A percentile compares a stretch with the other conserved stretches of the same genome.
These are phyloP conservation scores for Fusarium sp. DNA, from an alignment of 2,329 filamentous ascomycete species.

Conservation along the genomic window DNA sequence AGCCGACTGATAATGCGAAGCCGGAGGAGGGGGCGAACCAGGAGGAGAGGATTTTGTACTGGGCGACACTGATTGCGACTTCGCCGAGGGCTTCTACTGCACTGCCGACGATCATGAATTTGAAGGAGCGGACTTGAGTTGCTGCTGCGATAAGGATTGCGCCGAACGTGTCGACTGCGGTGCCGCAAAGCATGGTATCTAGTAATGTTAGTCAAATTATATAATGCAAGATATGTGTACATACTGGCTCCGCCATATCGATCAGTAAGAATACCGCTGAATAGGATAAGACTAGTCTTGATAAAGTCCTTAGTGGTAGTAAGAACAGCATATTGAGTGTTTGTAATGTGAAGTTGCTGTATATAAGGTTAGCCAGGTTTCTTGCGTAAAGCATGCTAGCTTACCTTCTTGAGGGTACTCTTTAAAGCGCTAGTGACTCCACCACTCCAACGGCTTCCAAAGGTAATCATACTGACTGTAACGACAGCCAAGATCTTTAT, in stretches of 20 bases:
- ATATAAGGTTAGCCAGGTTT: not conserved
- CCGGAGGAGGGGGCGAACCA: slow-evolving; percentile 73
- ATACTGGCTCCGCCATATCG: slow-evolving; percentile 67
- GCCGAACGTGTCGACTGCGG: slow-evolving; percentile 68
- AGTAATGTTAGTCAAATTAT: not conserved
- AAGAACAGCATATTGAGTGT: slow-evolving; percentile 69
- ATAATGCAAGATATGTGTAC: not conserved
- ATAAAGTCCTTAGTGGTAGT: slow-evolving; percentile 73
- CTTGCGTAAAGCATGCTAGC: fast-evolving
- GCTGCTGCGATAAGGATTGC: slow-evolving; percentile 70
- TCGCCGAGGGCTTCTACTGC: slow-evolving; percentile 70
- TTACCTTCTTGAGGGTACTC: slow-evolving; percentile 67
- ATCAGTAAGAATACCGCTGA: slow-evolving; percentile 68
- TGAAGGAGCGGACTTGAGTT: slow-evolving; percentile 66
- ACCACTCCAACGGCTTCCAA: slow-evolving; percentile 70
- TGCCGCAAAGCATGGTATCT: slow-evolving; percentile 70
- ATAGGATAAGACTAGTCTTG: slow-evolving; percentile 66
- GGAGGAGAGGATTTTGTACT: slow-evolving; percentile 74
- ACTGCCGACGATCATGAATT: slow-evolving; percentile 70
- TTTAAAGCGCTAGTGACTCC: slow-evolving; percentile 72
- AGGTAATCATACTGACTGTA: slow-evolving; percentile 66
- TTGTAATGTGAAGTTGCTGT: slow-evolving; percentile 68
- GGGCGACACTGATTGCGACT: slow-evolving; percentile 72
- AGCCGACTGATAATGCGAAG: slow-evolving; percentile 70
- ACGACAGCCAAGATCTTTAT: slow-evolving; percentile 58